These are phyloP conservation scores for Trichophyton schoenleinii DNA, from an alignment of 2,329 filamentous ascomycete species.

Conservation along the genomic window DNA sequence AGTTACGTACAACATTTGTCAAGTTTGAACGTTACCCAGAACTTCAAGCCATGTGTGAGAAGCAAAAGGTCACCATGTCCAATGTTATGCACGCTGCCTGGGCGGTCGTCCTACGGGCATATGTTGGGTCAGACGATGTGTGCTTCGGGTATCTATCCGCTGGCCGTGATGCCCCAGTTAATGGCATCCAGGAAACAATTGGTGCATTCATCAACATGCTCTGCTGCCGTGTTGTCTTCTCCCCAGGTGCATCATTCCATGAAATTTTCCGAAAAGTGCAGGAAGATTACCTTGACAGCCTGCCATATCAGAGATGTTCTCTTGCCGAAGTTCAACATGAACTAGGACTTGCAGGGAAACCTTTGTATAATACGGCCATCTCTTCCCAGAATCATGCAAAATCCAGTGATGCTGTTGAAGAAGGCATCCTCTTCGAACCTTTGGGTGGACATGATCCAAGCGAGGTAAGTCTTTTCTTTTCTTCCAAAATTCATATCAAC, in stretches of 20 bases:
- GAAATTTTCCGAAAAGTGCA: constrained; percentile 11
- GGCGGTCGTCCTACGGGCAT: constrained; percentile 16
- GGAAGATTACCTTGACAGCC: constrained; percentile 11
- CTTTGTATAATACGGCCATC: constrained; percentile 13
- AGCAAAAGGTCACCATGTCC: constrained; percentile 14
- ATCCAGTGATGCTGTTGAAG: constrained; percentile 8
- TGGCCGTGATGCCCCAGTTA: constrained; percentile 27
- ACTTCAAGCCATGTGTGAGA: constrained; percentile 11
- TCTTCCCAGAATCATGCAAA: constrained; percentile 13
- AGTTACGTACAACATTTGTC: constrained; percentile 6
- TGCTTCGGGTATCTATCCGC: constrained; percentile 23
- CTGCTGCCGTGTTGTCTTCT: constrained; percentile 15
- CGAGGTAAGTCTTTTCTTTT: constrained; percentile 10
- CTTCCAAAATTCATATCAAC: background rate
- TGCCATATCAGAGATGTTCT: constrained; percentile 12
- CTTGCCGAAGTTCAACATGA: constrained; percentile 12
- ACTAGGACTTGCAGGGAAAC: constrained; percentile 9
- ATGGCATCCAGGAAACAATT: constrained; percentile 28
- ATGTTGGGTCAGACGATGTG: constrained; percentile 17
- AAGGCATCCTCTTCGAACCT: constrained; percentile 10
- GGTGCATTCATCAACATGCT: constrained; percentile 35
- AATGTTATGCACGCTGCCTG: constrained; percentile 19
- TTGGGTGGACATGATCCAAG: constrained; percentile 12
- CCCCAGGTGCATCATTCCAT: constrained; percentile 1
- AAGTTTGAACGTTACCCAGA: constrained; percentile 8